Evolutionary conservation across 495 filamentous ascomycete genomes (phyloP).

Genomic region (Polyplosphaeria fusca): DNA sequence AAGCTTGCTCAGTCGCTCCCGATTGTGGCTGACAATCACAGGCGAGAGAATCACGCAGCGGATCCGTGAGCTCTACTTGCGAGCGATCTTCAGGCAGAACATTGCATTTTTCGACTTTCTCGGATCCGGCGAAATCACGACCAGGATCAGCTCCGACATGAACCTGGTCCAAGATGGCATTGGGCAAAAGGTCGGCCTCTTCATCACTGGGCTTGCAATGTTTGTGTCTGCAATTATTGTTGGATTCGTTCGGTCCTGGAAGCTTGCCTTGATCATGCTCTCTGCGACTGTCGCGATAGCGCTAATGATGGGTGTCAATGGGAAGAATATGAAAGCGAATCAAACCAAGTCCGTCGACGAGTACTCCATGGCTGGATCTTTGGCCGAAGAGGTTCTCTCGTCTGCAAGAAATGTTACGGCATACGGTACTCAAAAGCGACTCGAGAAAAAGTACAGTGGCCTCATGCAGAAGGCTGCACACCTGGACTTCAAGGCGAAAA

Average conservation of each 20-base stretch:
- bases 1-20: too few species aligned
- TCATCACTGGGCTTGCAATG: conserved; percentile 32
- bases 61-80: conserved; percentile 79
- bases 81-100: conserved; percentile 82
- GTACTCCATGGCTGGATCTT: conserved; percentile 78
- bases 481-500: conserved; percentile 73
- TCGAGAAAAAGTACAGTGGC: conserved; percentile 76
- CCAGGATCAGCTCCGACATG: conserved; percentile 82
- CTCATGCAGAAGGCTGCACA: conserved; percentile 70
- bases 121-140: conserved; percentile 88
- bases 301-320: conserved; percentile 69
- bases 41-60: conserved; percentile 85
- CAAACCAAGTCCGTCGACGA: conserved; percentile 72
- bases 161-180: conserved; percentile 49
- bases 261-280: conserved; percentile 67
- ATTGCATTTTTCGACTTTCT: conserved; percentile 91
- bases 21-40: too few species aligned
- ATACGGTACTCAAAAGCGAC: conserved; percentile 86
- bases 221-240: conserved; percentile 41
- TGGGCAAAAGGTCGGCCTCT: conserved; percentile 40
- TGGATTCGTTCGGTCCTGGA: conserved; percentile 40
- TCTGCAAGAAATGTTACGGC: conserved; percentile 91
- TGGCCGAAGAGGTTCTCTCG: conserved; percentile 93
- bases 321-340: conserved; percentile 71
- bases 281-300: conserved; percentile 73